phyloP scores from a whole-genome alignment of 2,329 filamentous ascomycete genomes.

The Microdochium nivale region DNA sequence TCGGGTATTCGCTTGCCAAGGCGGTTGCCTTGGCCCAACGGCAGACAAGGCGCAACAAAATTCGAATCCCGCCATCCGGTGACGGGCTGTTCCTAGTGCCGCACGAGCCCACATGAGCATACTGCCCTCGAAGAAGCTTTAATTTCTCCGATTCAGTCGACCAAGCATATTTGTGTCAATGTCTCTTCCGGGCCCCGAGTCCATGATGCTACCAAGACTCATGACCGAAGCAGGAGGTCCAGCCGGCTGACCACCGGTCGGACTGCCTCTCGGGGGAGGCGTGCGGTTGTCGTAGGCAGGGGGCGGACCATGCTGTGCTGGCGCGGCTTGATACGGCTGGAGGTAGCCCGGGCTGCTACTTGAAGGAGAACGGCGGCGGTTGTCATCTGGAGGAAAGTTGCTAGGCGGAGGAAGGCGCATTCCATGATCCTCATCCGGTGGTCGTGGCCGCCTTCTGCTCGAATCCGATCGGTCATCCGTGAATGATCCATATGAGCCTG shows the following conservation, averaged over 20 bases:
- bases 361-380: constrained; percentile 42
- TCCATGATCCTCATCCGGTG: constrained; percentile 23
- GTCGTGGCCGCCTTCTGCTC: constrained; percentile 25
- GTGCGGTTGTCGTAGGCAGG: constrained; percentile 25
- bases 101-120: no score
- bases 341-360: constrained; percentile 36
- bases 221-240: constrained; percentile 38
- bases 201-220: constrained; percentile 43
- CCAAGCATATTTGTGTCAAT: constrained; percentile 49
- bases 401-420: constrained; percentile 37
- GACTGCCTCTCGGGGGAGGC: constrained; percentile 29
- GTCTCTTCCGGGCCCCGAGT: constrained; percentile 31
- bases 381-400: constrained; percentile 36
- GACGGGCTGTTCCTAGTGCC: no score
- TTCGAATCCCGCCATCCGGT: no score
- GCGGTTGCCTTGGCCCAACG: neutral
- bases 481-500: constrained; percentile 23
- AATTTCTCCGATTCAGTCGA: constrained; percentile 33
- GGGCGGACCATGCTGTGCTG: constrained; percentile 14
- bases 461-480: constrained; percentile 24
- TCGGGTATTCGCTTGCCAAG: neutral
- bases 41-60: no score
- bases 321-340: constrained; percentile 28
- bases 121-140: neutral
- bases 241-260: constrained; percentile 22